A percentile compares a stretch with the other conserved stretches of the same genome.
These are phyloP conservation scores for Halocafeteria seosinensis DNA, from an alignment of 108 stramenopile genomes.

Conservation along the genomic window DNA sequence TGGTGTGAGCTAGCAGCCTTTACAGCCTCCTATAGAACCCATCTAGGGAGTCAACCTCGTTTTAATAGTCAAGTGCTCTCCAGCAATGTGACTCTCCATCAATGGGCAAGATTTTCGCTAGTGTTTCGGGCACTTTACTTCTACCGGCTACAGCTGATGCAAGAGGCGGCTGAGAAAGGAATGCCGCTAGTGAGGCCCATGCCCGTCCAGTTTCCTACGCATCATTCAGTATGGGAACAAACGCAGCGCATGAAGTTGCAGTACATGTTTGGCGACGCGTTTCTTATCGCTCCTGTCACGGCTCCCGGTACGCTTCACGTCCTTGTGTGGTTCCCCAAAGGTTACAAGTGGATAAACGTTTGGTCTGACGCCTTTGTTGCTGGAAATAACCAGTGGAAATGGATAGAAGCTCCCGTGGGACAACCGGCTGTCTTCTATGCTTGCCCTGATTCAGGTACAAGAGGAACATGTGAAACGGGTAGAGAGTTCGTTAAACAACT, in stretches of 20 bases:
- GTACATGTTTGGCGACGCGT: conserved; percentile 7
- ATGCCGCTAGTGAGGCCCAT: conserved; percentile 1
- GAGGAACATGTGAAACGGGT: too few relatives aligned
- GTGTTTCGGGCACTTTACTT: neutral
- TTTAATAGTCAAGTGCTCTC: neutral
- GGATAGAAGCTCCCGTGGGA: neutral
- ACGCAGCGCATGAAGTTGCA: neutral
- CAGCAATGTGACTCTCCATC: neutral
- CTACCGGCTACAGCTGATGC: neutral
- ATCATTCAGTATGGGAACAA: neutral
- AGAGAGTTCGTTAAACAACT: too few relatives aligned
- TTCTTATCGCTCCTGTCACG: conserved; percentile 6
- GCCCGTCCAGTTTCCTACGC: conserved; percentile 2
- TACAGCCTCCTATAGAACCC: conserved; percentile 2
- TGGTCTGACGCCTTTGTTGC: neutral
- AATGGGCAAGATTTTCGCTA: neutral
- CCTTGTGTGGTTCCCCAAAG: neutral
- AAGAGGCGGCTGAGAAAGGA: neutral
- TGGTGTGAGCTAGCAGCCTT: conserved; percentile 10
- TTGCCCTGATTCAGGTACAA: too few relatives aligned
- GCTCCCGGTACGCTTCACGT: neutral
- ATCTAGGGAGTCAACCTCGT: conserved; percentile 4
- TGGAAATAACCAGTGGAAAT: neutral
- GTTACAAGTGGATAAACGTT: neutral
- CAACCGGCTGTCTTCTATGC: neutral